Base-by-base conservation (phyloP, 768 basidiomycete genomes). In the Hirschioporus abietinus region DNA sequence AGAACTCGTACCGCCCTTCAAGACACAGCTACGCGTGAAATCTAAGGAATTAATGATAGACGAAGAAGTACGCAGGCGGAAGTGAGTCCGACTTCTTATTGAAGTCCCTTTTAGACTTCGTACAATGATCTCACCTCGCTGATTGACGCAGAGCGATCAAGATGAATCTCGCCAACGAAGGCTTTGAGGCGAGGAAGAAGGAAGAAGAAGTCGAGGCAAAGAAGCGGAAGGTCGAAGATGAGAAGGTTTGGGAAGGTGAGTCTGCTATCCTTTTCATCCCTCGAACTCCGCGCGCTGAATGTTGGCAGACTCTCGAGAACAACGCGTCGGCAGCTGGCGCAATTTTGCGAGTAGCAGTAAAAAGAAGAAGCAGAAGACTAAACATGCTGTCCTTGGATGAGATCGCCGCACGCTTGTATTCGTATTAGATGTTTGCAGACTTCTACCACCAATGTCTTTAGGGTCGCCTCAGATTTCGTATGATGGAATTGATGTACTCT, bases 121-220 rank as follows among this genome's bases (percentile, higher is more conserved):
- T 61, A 7, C 30, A 67, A 52, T 57, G 24, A 58, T 70, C 68
- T 34, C 26, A 36, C 57, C 58, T 68, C 8, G 23, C 52, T 35
- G n/a, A n/a, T 25, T 30, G 30, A 30, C 36, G 3, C 69, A 94
- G 93, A 73, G 92, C 93, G 0, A 78, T 94, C 72, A 95, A 95
- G 81, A 88, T 94, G 87, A 93, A 93, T 74, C 76, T 95, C 65
- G 93, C 93, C 8, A 95, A 95, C 71, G 93, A 95, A 76, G 94
- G 94, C 2, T 79, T 95, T 5, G 95, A 96, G 74, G 95, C 95
- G n/a, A 84, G 89, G 72, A 92, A 90, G 82, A 95, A 93, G 74
- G 95, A 97, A 64, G 93, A 94, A 66, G 95, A 95, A 70, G 82
- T 90, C 12, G 77, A 82, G 25, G 72, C 86, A 36, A 88, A 78